Percentiles rank a stretch among this genome's conserved stretches.
Evolutionary conservation across 2,329 filamentous ascomycete species (phyloP).

Genomic region (Cladorrhinum sp.): DNA sequence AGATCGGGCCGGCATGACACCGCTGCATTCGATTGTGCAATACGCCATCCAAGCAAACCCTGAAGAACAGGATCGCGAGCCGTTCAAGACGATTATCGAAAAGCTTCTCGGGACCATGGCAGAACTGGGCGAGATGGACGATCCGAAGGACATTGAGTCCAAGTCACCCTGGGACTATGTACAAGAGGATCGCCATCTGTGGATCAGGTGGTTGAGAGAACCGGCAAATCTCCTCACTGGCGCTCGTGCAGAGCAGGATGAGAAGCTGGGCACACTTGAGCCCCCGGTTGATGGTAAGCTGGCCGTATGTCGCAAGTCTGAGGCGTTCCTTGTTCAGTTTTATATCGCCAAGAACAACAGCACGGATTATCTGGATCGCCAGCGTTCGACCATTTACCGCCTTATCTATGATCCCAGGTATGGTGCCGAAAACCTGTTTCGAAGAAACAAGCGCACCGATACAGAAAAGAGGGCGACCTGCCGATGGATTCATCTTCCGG

Average conservation of each 20-base stretch:
- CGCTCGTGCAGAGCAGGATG: neutral
- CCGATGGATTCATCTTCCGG: slow-evolving; percentile 12
- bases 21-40: neutral
- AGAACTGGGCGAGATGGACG: neutral
- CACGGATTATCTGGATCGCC: slow-evolving; percentile 4
- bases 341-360: slow-evolving; percentile 9
- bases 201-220: neutral
- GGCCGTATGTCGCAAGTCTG: neutral
- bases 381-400: neutral
- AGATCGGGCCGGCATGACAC: neutral
- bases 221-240: neutral
- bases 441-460: neutral
- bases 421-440: neutral
- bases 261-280: neutral
- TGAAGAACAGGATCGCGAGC: neutral
- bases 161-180: neutral
- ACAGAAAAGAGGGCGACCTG: slow-evolving; percentile 2
- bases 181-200: neutral
- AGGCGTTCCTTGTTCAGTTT: slow-evolving; percentile 1
- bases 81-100: neutral
- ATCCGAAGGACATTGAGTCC: neutral
- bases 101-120: neutral
- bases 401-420: neutral
- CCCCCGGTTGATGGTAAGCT: neutral
- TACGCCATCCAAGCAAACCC: neutral